Percentiles rank a stretch among this genome's conserved stretches.
These are phyloP conservation scores for Phytophthora sojae DNA, from an alignment of 352 stramenopile genomes.

Conservation along the genomic window DNA sequence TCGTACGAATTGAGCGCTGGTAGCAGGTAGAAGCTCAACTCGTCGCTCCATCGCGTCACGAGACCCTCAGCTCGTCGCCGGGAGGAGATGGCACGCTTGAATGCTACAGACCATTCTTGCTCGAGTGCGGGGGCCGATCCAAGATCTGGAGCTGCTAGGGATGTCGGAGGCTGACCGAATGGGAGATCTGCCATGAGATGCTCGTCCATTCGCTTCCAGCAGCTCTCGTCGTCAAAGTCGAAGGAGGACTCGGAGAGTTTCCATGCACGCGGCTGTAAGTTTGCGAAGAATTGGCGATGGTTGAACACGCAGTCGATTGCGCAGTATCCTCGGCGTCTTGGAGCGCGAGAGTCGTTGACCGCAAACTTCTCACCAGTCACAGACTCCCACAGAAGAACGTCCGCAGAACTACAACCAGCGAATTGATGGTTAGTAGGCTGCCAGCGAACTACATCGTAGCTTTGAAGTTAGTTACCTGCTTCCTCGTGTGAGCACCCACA, in stretches of 20 bases:
- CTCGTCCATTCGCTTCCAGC: slow-evolving; percentile 72
- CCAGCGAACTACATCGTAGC: neutral
- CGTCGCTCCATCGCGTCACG: slow-evolving; percentile 76
- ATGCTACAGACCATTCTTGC: slow-evolving; percentile 48
- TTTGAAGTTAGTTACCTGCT: slow-evolving; percentile 22
- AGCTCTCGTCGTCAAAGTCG: slow-evolving; percentile 63
- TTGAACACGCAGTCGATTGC: slow-evolving; percentile 89
- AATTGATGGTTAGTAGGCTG: neutral
- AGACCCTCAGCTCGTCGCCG: slow-evolving; percentile 55
- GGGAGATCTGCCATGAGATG: slow-evolving; percentile 57
- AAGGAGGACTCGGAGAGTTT: slow-evolving; percentile 57
- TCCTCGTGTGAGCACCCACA: slow-evolving; percentile 81
- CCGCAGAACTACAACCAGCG: slow-evolving; percentile 16
- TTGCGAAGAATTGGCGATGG: slow-evolving; percentile 75
- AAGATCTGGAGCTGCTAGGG: slow-evolving; percentile 44
- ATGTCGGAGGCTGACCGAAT: slow-evolving; percentile 32
- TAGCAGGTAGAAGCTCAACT: slow-evolving; percentile 80
- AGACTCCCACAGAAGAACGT: slow-evolving; percentile 78
- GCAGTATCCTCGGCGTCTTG: slow-evolving; percentile 57
- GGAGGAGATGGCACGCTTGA: slow-evolving; percentile 54
- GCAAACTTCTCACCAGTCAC: slow-evolving; percentile 70
- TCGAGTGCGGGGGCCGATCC: slow-evolving; percentile 46
- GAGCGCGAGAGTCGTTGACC: slow-evolving; percentile 21
- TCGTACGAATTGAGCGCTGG: slow-evolving; percentile 91
- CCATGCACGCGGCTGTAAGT: slow-evolving; percentile 66